Percentiles rank a stretch among this genome's conserved stretches.
These are phyloP conservation scores for Ramularia endophylla DNA, from an alignment of 2,329 filamentous ascomycete genomes.

Conservation along the genomic window DNA sequence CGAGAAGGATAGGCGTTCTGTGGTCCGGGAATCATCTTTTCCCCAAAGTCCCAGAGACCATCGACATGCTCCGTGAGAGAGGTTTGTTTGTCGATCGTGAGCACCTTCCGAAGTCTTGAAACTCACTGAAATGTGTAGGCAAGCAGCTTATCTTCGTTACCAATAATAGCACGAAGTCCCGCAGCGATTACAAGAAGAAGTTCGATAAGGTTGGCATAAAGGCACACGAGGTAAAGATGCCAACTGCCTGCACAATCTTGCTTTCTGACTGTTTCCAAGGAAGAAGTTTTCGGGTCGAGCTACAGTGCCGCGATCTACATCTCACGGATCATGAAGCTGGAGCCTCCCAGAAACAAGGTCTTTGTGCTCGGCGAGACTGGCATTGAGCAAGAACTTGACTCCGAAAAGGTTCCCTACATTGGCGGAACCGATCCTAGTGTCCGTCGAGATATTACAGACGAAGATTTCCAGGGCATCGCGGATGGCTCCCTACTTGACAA, in stretches of 20 bases:
- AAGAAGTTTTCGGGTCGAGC: slow-evolving; percentile 93
- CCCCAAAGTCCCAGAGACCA: slow-evolving; percentile 74
- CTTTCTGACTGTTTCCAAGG: slow-evolving; percentile 37
- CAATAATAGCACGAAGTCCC: slow-evolving; percentile 98
- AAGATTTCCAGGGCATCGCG: slow-evolving; percentile 74
- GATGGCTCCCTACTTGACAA: slow-evolving; percentile 70
- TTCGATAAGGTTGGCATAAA: slow-evolving; percentile 76
- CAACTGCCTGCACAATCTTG: not conserved
- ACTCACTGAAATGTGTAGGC: slow-evolving; percentile 46
- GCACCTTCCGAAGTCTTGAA: no score
- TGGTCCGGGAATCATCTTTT: slow-evolving; percentile 95
- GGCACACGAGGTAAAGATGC: slow-evolving; percentile 58
- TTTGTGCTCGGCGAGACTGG: slow-evolving; percentile 89
- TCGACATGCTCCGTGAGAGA: slow-evolving; percentile 74
- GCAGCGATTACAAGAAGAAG: slow-evolving; percentile 88
- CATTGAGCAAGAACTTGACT: slow-evolving; percentile 79
- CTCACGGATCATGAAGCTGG: slow-evolving; percentile 77
- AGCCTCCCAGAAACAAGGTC: slow-evolving; percentile 78
- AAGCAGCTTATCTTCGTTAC: slow-evolving; percentile 95
- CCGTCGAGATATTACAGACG: slow-evolving; percentile 69
- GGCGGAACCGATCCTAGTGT: slow-evolving; percentile 79
- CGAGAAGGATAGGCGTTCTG: slow-evolving; percentile 67
- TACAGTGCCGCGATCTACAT: slow-evolving; percentile 98
- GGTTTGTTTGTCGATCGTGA: no score
- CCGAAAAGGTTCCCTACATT: slow-evolving; percentile 72